These are phyloP conservation scores for Tribonema minus DNA, from an alignment of 108 stramenopile species.

Conservation along the genomic window DNA sequence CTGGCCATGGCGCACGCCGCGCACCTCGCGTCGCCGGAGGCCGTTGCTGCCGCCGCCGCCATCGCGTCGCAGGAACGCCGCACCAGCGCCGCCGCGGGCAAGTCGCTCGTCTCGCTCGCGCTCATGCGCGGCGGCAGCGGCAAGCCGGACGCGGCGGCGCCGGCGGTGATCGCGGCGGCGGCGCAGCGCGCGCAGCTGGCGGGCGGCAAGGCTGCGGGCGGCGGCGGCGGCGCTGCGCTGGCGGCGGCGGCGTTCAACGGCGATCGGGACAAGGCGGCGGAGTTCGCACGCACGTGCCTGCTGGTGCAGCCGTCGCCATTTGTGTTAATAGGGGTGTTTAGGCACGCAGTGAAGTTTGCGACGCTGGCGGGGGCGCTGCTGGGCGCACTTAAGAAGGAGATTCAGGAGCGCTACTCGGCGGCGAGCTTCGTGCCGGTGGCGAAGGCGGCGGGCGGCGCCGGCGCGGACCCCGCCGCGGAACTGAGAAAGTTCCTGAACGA, in stretches of 20 bases:
- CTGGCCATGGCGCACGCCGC: too few relatives aligned
- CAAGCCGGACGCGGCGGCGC: background rate
- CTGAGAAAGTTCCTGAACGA: background rate
- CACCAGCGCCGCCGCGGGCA: background rate
- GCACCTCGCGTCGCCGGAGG: too few relatives aligned
- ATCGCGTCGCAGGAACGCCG: background rate
- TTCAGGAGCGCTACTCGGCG: background rate
- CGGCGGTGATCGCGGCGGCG: too few relatives aligned
- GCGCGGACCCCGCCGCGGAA: background rate
- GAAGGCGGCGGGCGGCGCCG: too few relatives aligned
- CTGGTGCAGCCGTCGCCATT: constrained; percentile 28
- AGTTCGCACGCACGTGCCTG: constrained; percentile 18
- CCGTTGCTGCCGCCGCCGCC: too few relatives aligned
- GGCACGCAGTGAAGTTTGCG: constrained; percentile 39
- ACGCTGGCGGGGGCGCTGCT: constrained; percentile 15
- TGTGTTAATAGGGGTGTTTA: constrained; percentile 10
- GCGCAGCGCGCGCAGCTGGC: background rate
- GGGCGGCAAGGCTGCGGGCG: background rate
- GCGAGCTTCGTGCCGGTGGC: too few relatives aligned
- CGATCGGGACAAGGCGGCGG: constrained; percentile 16
- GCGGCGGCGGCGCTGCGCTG: background rate
- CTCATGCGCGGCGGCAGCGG: background rate
- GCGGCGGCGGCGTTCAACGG: background rate
- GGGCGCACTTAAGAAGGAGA: constrained; percentile 25
- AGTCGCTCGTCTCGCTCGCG: background rate